These are phyloP conservation scores for Citrus reticulata DNA, from an alignment of 345 rosid genomes.

Conservation along the genomic window DNA sequence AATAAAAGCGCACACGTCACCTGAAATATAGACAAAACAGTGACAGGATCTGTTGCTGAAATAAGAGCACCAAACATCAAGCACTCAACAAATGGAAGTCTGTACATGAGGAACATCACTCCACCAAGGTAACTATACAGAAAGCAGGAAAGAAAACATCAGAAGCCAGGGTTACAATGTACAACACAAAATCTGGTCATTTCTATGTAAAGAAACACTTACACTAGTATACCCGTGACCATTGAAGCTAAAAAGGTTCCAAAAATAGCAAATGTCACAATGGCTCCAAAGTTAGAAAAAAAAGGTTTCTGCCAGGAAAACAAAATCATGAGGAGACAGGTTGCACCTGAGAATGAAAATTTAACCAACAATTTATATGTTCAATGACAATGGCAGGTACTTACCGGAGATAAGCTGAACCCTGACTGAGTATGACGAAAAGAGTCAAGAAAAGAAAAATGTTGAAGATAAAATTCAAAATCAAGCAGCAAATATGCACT, in stretches of 20 bases:
- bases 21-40: conserved; percentile 97
- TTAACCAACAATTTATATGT: background rate
- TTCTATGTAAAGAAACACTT: conserved; percentile 33
- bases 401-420: conserved; percentile 86
- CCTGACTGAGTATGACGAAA: conserved; percentile 77
- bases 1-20: conserved; percentile 24
- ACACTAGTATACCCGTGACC: conserved; percentile 91
- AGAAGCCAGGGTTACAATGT: background rate
- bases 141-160: conserved; percentile 3
- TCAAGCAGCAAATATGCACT: background rate
- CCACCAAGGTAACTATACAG: conserved; percentile 86
- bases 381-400: conserved; percentile 25
- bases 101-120: conserved; percentile 72
- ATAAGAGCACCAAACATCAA: conserved; percentile 98
- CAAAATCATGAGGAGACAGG: background rate
- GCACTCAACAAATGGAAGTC: conserved; percentile 89
- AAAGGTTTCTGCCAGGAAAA: conserved; percentile 75
- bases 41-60: conserved; percentile 99
- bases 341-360: background rate
- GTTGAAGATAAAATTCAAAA: background rate
- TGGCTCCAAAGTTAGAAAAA: conserved; percentile 96
- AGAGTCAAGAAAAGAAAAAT: conserved; percentile 53
- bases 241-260: conserved; percentile 87
- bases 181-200: background rate
- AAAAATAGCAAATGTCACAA: conserved; percentile 81